Conservation (phyloP, 2,329 filamentous ascomycete species). For the Pyricularia grisea region DNA sequence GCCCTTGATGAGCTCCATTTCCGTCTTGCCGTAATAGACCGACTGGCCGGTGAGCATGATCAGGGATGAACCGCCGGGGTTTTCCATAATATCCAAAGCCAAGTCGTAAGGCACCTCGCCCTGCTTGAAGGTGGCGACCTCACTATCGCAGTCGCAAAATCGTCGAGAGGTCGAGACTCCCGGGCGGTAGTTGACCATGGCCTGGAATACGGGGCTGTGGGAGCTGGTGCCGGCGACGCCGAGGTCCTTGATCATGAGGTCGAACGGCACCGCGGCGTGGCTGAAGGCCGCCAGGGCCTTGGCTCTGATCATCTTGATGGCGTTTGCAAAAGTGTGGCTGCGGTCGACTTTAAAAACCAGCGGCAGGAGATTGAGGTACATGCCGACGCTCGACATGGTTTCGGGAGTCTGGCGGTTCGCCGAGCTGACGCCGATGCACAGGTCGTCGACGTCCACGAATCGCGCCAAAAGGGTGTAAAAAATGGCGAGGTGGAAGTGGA, state of each 20-base stretch:
- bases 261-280: slow-evolving; percentile 36
- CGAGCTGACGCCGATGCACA: slow-evolving; percentile 31
- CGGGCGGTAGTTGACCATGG: slow-evolving; percentile 21
- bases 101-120: slow-evolving; percentile 20
- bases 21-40: slow-evolving; percentile 18
- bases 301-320: slow-evolving; percentile 15
- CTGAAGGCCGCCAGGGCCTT: slow-evolving; percentile 24
- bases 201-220: slow-evolving; percentile 39
- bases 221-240: slow-evolving; percentile 25
- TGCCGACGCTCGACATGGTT: slow-evolving; percentile 20
- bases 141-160: slow-evolving; percentile 12
- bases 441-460: slow-evolving; percentile 16
- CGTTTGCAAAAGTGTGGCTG: slow-evolving; percentile 19
- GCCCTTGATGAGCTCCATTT: slow-evolving; percentile 15
- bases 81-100: slow-evolving; percentile 26
- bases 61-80: slow-evolving; percentile 10
- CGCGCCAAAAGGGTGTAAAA: slow-evolving; percentile 20
- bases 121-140: slow-evolving; percentile 9
- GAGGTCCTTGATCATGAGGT: slow-evolving; percentile 34
- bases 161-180: slow-evolving; percentile 12
- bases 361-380: slow-evolving; percentile 28
- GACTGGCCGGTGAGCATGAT: slow-evolving; percentile 20
- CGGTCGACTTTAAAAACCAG: slow-evolving; percentile 22
- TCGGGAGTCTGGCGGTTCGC: slow-evolving; percentile 20
- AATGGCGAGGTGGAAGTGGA: slow-evolving; percentile 23